Percentiles rank a stretch among this genome's conserved stretches.
These are phyloP conservation scores for Pleurozium schreberi DNA, from an alignment of 225 moss, liverwort and hornwort species.

Conservation along the genomic window DNA sequence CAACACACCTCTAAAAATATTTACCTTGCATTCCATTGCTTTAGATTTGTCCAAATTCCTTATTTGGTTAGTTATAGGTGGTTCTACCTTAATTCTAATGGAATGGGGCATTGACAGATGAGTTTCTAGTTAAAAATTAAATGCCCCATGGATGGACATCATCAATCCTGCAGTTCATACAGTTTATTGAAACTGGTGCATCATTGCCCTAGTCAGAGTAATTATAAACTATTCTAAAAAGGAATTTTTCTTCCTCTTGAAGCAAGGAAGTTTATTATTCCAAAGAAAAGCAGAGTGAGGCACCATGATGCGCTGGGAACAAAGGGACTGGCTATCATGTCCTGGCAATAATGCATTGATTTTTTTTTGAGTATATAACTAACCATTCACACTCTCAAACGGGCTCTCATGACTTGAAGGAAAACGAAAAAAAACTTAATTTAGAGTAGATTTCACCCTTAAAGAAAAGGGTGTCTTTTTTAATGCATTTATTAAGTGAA, in stretches of 20 bases:
- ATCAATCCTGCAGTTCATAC: background rate
- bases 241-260: background rate
- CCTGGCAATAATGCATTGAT: background rate
- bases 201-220: background rate
- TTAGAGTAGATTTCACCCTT: no score
- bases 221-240: background rate
- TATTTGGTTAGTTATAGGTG: no score
- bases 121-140: background rate
- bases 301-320: background rate
- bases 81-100: no score
- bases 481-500: no score
- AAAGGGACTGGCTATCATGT: background rate
- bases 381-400: background rate
- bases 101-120: no score
- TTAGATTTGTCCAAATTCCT: no score
- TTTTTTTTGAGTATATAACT: background rate
- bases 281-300: no score
- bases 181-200: background rate
- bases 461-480: no score
- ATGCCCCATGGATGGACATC: background rate
- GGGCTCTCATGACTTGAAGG: fast-evolving
- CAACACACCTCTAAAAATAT: no score
- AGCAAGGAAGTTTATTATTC: background rate
- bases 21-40: no score
- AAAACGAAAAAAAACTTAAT: fast-evolving